Evolutionary conservation across 1,284 basidiomycete species (phyloP), one percentile per base, ranked within the genome.

Genomic region (Gymnopus androsaceus): DNA sequence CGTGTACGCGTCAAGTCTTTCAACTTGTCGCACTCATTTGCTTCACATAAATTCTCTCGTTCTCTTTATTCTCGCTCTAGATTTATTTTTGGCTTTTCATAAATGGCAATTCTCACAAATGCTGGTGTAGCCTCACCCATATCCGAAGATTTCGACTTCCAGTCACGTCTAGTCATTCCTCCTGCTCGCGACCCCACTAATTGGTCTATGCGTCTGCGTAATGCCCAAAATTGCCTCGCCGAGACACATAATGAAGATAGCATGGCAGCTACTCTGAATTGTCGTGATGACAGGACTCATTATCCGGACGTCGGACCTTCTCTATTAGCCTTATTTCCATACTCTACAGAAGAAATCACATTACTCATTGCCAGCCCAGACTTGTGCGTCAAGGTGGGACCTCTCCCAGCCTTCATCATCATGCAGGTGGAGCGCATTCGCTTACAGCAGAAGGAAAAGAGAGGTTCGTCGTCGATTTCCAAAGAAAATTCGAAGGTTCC

Each of bases 121-220:
- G 36, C 51, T 25, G 37, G 51, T 3, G n/a, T 52, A 3, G 1
- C 38, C 4, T 36, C 17, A 42, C 51, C 51, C 4, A 41, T 52
- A 3, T 37, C 51, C 3, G 51, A 52, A 15, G 14, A 23, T 3
- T 52, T 52, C 28, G 38, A 52, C 25, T 52, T 52, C 19, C n/a
- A 9, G 3, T 15, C 38, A 12, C 15, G 4, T 28, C 3, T 53
- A 11, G 38, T 19, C 15, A 21, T 42, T 4, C 51, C 51, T 3
- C 51, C 38, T 2, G 8, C 36, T 15, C 3, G 21, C 5, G n/a
- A 11, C 21, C 27, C 21, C 4, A 30, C 23, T 1, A 38, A 14
- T 1, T 21, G 37, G 8, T 2, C 23, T 12, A 25, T 53, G 8
- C 25, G 12, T 11, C 14, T 21, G 7, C 21, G 51, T 17, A 44